Evolutionary conservation across 768 basidiomycete species (phyloP).

Genomic region (Amanita pallidorosea): DNA sequence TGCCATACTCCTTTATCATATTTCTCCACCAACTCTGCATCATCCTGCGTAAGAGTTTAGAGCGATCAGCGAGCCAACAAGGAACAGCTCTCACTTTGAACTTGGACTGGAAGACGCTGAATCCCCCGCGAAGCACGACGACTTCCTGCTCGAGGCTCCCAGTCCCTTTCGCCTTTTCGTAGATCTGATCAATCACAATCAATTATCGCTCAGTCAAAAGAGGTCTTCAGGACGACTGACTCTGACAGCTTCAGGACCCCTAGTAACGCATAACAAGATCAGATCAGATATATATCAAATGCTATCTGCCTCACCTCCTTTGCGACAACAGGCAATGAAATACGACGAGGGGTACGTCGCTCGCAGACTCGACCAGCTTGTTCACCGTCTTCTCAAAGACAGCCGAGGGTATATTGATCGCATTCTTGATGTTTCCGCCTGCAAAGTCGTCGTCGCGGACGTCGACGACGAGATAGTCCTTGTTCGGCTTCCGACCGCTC

Average conservation of each 20-base stretch:
- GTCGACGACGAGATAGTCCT: constrained; percentile 72
- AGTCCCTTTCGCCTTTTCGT: constrained; percentile 34
- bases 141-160: constrained; percentile 43
- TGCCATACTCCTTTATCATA: constrained; percentile 62
- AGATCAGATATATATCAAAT: too few species aligned
- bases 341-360: constrained; percentile 50
- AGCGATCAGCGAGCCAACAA: too few species aligned
- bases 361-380: constrained; percentile 46
- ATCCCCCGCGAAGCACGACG: constrained; percentile 61
- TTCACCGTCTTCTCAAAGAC: constrained; percentile 49
- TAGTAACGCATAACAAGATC: too few species aligned
- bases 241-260: constrained; percentile 70
- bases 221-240: too few species aligned
- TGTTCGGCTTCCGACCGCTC: constrained; percentile 42
- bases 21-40: constrained; percentile 66
- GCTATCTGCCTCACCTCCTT: constrained; percentile 59
- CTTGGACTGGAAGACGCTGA: constrained; percentile 55
- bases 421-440: constrained; percentile 70
- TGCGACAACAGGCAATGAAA: constrained; percentile 80
- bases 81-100: constrained; percentile 39
- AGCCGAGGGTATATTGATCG: constrained; percentile 50
- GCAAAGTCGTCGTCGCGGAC: constrained; percentile 76
- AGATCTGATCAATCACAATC: constrained; percentile 32
- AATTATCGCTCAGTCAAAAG: too few species aligned
- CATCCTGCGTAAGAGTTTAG: constrained; percentile 28